A percentile compares a stretch with the other conserved stretches of the same genome.
phyloP scores from a whole-genome alignment of 108 stramenopile genomes.

The Nannochloropsis salina region DNA sequence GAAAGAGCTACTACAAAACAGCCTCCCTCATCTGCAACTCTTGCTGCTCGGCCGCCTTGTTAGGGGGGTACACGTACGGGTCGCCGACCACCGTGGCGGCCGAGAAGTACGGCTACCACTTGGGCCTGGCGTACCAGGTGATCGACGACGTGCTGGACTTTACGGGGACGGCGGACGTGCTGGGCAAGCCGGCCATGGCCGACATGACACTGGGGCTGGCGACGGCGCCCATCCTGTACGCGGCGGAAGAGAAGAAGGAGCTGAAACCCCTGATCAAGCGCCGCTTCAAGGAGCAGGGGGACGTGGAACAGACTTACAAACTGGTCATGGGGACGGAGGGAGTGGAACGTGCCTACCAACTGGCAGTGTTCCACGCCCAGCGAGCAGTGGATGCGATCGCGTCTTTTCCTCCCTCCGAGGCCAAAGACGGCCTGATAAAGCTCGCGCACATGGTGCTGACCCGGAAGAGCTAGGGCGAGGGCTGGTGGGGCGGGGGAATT shows the following conservation, averaged over 20 bases:
- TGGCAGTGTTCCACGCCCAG: conserved; percentile 85
- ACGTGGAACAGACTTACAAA: conserved; percentile 63
- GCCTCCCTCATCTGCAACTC: conserved; percentile 88
- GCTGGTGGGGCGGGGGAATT: too few relatives aligned
- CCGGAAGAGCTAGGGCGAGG: conserved; percentile 68
- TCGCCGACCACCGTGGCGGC: conserved; percentile 76
- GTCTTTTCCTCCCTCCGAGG: conserved; percentile 75
- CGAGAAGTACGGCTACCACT: conserved; percentile 93
- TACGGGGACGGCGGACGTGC: conserved; percentile 73
- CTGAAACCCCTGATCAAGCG: conserved; percentile 76
- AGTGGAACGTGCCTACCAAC: conserved; percentile 72
- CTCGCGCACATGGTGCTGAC: conserved; percentile 81
- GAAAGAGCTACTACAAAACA: conserved; percentile 96
- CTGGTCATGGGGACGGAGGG: conserved; percentile 52
- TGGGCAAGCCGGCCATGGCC: conserved; percentile 54
- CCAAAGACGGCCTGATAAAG: conserved; percentile 74
- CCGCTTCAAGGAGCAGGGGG: conserved; percentile 84
- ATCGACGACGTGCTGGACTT: conserved; percentile 94
- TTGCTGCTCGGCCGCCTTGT: conserved; percentile 75
- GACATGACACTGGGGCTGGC: conserved; percentile 77
- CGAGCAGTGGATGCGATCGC: conserved; percentile 72
- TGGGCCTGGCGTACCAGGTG: conserved; percentile 92
- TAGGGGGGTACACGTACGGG: conserved; percentile 78
- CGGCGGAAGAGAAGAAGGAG: conserved; percentile 72
- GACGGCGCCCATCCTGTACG: conserved; percentile 91